phyloP scores from a whole-genome alignment of 352 stramenopile species.

The Phytopythium ostracodes region DNA sequence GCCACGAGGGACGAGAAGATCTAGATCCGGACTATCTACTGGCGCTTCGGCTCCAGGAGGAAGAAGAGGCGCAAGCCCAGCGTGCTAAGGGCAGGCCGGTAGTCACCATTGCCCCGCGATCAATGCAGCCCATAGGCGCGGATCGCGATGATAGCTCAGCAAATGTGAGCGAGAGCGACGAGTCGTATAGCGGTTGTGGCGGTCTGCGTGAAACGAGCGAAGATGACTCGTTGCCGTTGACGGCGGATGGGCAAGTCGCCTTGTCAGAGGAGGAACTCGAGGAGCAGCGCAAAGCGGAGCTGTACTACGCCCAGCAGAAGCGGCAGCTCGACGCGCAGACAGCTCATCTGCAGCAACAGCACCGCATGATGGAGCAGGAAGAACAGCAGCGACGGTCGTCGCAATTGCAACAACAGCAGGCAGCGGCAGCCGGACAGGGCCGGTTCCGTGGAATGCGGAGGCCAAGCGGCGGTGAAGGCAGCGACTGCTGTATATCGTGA shows the following conservation, averaged over 20 bases:
- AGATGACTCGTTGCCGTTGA: conserved; percentile 37
- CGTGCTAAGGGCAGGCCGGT: conserved; percentile 15
- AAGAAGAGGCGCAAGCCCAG: conserved; percentile 54
- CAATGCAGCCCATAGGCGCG: conserved; percentile 13
- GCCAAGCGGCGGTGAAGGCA: conserved; percentile 12
- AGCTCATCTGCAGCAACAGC: conserved; percentile 29
- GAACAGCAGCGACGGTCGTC: conserved; percentile 22
- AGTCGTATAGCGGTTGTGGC: not conserved
- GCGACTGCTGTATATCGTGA: conserved; percentile 56
- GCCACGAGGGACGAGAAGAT: conserved; percentile 8
- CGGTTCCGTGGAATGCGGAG: conserved; percentile 1
- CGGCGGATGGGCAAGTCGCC: conserved; percentile 49
- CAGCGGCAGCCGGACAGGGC: conserved; percentile 4
- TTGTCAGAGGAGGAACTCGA: conserved; percentile 63
- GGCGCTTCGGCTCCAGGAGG: conserved; percentile 66
- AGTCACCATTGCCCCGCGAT: conserved; percentile 10
- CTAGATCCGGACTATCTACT: conserved; percentile 68
- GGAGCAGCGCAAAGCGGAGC: conserved; percentile 59
- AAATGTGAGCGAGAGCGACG: conserved; percentile 11
- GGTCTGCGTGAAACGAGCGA: conserved; percentile 14
- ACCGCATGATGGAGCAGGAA: conserved; percentile 20
- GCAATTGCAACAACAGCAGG: conserved; percentile 15
- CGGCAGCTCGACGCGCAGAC: conserved; percentile 39
- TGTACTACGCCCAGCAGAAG: conserved; percentile 75
- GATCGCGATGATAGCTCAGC: conserved; percentile 8